Evolutionary conservation across 306 rosid genomes (phyloP), one percentile per base, ranked within the genome.

Genomic region (Quercus suber): DNA sequence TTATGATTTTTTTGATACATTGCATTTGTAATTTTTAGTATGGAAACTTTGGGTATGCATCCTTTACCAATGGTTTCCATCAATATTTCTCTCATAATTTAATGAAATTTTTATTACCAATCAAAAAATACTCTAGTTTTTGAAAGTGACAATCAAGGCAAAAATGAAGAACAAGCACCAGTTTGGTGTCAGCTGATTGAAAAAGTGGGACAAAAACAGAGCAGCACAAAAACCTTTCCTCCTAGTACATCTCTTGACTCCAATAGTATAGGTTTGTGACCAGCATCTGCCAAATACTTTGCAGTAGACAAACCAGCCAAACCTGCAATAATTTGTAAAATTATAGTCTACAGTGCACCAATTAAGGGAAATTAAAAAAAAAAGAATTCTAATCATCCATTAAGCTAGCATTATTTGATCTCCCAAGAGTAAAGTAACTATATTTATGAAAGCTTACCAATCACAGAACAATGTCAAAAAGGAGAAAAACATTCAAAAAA

Each of bases 231-330:
- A 80, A 92, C 99, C 99, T 95, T 95, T 88, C 99, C 99, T 81
- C 99, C 99, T 77, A 95, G 88, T 77, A 95, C 99, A 72, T 95
- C 99, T 86, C 97, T 89, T 68, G 98, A 93, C 85, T 95, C 99
- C 78, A 95, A 85, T 78, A 95, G 79, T 59, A 92, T 51, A 76
- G 99, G 99, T 76, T 89, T 91, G 85, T 95, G 99, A 69, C 99
- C 99, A 45, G 99, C 99, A 88, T 95, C 99, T 35, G 98, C 98
- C 89, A 95, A 87, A 84, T 95, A 95, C 72, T 95, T 95, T 55
- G 99, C 99, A 75, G 99, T 91, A 33, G 98, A 90, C 69, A 95
- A 91, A 78, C 99, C 99, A 79, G 97, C 98, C 90, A 94, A 76
- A 75, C 98, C 98, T 94, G 87, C 33, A 74, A 75, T 61, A 78